Evolutionary conservation across 2,329 filamentous ascomycete species (phyloP), one percentile per base, ranked within the genome.

Genomic region (Podosphaera leucotricha): DNA sequence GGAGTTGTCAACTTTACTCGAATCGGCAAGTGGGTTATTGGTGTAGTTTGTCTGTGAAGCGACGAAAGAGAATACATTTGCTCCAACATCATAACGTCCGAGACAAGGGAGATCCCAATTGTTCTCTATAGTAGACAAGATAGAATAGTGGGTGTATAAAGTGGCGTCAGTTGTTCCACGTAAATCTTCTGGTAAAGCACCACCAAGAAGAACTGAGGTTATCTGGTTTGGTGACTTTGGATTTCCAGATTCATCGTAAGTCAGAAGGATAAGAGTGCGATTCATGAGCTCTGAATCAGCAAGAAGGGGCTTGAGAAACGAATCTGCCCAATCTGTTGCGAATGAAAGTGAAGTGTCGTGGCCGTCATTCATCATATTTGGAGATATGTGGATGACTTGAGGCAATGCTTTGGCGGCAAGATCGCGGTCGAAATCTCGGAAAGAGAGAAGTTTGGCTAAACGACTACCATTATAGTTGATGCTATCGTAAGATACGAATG

Each of bases 351-450:
- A 64, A 2, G 66, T 66, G 52, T 75, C 61, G 51, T 82, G 77
- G 13, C 75, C 78, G 52, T 80, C 73, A 48, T 72, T 70, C 40
- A 72, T 66, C 71, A 76, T 74, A 56, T 77, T 69, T 0, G 72
- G 74, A 0, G 68, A 68, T 57, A 76, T 68, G 57, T 75, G 72
- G 35, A 69, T 66, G 61, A 74, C 80, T 57, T 81, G 77, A 2
- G 77, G 77, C 10, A 81, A 64, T 7, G 60, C 59, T 48, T 72
- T 61, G 38, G 63, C 63, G 21, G 63, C 59, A 20, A 80, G 59
- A 49, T 79, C 75, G 6, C 63, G 59, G 35, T 71, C 61, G 59
- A 82, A 80, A 45, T 67, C 62, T 20, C 66, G 66, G 51, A 80
- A 68, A 48, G 74, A 77, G 57, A 76, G 74, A 51, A 78, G 66